Base-by-base conservation (phyloP, 2,329 filamentous ascomycete genomes). In the Arthrobotrys sinensis region DNA sequence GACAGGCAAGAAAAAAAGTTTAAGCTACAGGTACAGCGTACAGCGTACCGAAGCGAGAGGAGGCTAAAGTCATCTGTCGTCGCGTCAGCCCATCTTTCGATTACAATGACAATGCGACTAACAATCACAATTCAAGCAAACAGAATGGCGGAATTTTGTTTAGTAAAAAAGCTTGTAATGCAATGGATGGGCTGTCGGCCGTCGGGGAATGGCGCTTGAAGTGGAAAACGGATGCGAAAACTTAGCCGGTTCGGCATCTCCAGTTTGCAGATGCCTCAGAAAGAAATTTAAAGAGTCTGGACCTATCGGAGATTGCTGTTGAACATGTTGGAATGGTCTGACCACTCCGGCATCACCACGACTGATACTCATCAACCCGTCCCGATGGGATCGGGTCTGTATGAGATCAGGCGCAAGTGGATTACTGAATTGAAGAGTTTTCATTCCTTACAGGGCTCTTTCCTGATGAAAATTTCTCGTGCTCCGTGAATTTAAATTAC, bases 241-340 rank as follows among this genome's bases (percentile, higher is more conserved):
- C 65, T 76, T 76, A 69, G 72, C 72, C 72, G 72, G 65, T 76
- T 76, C 72, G 64, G 72, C 72, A 69, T 76, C 65, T 77, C 65
- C 60, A 71, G 64, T 75, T 77, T 69, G 65, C 64, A 57, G 62
- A 55, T 70, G 68, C 63, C 60, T 62, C 60, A 63, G 63, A 24
- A 16, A 43, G 34, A 65, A 40, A 48, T 32, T 36, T 38, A 38
- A 52, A 57, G 52, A 24, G 21, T 65, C 60, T 71, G 66, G 66
- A 36, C 73, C 73, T 71, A 77, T 77, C 73, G 73, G 73, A 71
- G 73, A 63, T 71, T 71, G 46, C 66, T 71, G 38, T 52, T 36
- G 40, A 40, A 57, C 65, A 76, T 64, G 65, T 76, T 68, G 65
- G 38, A 71, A 71, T 77, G 66, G 73, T 68, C 73, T 77, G 73